Evolutionary conservation across 805 yeast species (phyloP).

Genomic region (Kluyveromyces wickerhamii): DNA sequence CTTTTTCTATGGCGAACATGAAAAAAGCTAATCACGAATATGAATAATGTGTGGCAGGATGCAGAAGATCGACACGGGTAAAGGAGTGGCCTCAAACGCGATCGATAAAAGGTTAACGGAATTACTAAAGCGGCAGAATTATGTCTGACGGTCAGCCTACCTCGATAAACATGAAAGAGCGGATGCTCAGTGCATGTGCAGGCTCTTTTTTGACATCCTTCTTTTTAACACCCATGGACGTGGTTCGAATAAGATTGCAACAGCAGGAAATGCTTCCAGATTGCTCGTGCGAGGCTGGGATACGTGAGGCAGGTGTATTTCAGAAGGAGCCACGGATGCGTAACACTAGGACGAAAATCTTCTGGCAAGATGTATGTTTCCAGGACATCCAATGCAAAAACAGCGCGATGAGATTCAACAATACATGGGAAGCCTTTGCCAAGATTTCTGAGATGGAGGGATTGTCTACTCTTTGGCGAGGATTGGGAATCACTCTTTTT

Average conservation of each 20-base stretch:
- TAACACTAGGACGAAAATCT: constrained; percentile 14
- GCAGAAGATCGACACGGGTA: too few relatives aligned
- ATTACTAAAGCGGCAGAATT: neutral
- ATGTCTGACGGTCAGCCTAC: constrained; percentile 7
- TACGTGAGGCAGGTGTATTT: constrained; percentile 32
- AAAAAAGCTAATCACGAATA: too few relatives aligned
- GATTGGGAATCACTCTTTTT: constrained; percentile 67
- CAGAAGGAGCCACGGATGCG: constrained; percentile 3
- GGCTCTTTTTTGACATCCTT: constrained; percentile 69
- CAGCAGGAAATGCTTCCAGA: constrained; percentile 60
- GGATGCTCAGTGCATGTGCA: constrained; percentile 72
- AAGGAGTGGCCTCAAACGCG: too few relatives aligned
- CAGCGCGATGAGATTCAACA: constrained; percentile 35
- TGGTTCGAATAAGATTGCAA: constrained; percentile 65
- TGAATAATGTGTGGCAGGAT: too few relatives aligned
- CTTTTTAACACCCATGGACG: constrained; percentile 76
- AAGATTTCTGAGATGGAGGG: constrained; percentile 73
- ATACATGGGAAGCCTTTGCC: constrained; percentile 67
- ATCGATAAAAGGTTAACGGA: too few relatives aligned
- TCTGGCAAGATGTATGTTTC: constrained; percentile 30
- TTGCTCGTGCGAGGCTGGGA: constrained; percentile 27
- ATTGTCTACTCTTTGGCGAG: constrained; percentile 72
- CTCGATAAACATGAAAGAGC: constrained; percentile 43
- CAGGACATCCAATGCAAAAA: constrained; percentile 26
- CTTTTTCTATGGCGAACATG: too few relatives aligned